Base-by-base conservation (phyloP, 2,329 filamentous ascomycete species). In the Microascus cirrosus region DNA sequence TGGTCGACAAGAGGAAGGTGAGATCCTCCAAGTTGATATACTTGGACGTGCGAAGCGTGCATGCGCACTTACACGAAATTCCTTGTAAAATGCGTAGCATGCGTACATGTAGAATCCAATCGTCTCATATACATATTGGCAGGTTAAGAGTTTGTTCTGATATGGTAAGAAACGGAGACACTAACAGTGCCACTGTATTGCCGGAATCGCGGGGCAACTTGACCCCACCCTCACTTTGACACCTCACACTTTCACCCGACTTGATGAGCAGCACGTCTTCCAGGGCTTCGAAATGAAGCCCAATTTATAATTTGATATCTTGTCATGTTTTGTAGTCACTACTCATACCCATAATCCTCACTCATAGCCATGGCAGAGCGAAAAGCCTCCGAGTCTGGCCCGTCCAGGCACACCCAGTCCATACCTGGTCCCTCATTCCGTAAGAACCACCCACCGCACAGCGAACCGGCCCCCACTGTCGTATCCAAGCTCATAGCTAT, bases 391-490 rank as follows among this genome's bases (percentile, higher is more conserved):
- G 57, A 59, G 42, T 32, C 57, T 25, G 28, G 39, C 8, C 28
- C 57, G 25, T 18, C 53, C 15, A 54, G 57, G 28, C 53, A 55
- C 10, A 42, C 53, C 24, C 22, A 58, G 11, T 32, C 57, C 39
- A 36, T 52, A 34, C 57, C 57, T 7, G 32, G 53, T 15, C 57
- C 57, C 12, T 59, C 57, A 39, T 59, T 59, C 45, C 57, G 57
- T 59, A 53, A 59, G 57, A 28, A 20, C 48, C 18, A n/a, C 24
- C 28, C 42, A 24, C 48, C 24, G 25, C 36, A 28, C 42, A 20
- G 20, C 36, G n/a, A n/a, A 20, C 52, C 34, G n/a, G n/a, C n/a
- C n/a, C n/a, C n/a, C n/a, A n/a, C 28, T 20, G 22, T 54, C 32
- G 28, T 20, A 20, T 42, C 11, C 50, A n/a, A 18, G 20, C 56